These are phyloP conservation scores for Paracorniculantispora psalliotae DNA, from an alignment of 2,329 filamentous ascomycete species.

Conservation along the genomic window DNA sequence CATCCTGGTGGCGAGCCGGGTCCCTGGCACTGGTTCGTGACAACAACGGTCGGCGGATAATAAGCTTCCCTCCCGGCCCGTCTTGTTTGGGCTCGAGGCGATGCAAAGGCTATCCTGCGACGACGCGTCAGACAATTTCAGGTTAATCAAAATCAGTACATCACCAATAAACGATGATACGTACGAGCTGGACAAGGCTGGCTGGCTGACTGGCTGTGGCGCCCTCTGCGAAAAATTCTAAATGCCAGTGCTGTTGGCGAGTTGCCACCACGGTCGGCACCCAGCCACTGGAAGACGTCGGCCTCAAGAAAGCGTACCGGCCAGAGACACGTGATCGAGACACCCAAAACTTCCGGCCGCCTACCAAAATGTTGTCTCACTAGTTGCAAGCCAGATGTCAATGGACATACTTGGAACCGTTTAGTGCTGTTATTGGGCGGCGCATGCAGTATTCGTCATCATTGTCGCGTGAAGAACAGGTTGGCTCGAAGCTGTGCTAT, in stretches of 20 bases:
- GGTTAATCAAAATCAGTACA: not conserved
- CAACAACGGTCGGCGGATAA: not conserved
- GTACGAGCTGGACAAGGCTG: not conserved
- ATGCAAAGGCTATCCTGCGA: not conserved
- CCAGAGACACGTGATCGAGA: conserved; percentile 11
- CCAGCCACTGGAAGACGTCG: conserved; percentile 6
- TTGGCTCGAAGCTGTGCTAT: not conserved
- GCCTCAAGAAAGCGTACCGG: not conserved
- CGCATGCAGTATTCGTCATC: not conserved
- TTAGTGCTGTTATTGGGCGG: not conserved
- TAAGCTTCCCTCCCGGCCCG: not conserved
- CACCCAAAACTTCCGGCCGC: not conserved
- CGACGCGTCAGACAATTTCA: not conserved
- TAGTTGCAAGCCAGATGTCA: not conserved
- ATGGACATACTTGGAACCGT: not conserved
- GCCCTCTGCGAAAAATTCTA: not conserved
- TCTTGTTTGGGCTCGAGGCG: not conserved
- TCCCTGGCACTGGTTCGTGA: not conserved
- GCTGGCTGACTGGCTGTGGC: not conserved
- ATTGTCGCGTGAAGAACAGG: not conserved
- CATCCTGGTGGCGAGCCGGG: not conserved
- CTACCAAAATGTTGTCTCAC: conserved; percentile 6
- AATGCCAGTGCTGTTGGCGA: conserved; percentile 13
- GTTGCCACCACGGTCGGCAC: not conserved
- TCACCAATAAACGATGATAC: not conserved